Evolutionary conservation across 2,329 filamentous ascomycete species (phyloP), one percentile per base, ranked within the genome.

Genomic region (Hypomyces rosellus): DNA sequence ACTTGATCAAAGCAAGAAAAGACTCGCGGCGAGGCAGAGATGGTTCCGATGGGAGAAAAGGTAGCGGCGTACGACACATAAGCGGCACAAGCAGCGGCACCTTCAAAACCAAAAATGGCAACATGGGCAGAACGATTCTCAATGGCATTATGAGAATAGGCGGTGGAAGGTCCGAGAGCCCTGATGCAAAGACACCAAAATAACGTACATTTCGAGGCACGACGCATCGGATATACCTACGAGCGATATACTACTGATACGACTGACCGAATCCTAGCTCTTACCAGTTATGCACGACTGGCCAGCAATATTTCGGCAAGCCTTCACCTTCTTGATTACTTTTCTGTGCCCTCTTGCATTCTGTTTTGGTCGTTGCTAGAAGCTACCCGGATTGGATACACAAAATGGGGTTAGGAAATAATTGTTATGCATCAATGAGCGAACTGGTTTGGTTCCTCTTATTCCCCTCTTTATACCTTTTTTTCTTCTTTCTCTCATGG

Each of bases 111-210:
- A 69, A 69, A 44, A 70, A 70, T 15, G 68, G 61, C n/a, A 69
- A 69, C 41, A 64, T 70, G 5, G 71, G 71, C 8, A 62, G 71
- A 46, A 71, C 68, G 5, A 67, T 74, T 7, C 58, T 74, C 13
- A 72, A 66, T 40, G 71, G 71, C 39, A 72, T 74, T 55, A 74
- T 74, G 64, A 66, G 69, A 40, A 73, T 73, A 39, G 70, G 70
- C 4, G 65, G 65, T 4, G 65, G 63, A 2, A 61, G 70, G 25
- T 64, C 67, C 20, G 69, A 72, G 48, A 72, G 70, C 37, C 69
- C 70, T 0, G 70, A 72, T n/a, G 57, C 59, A 7, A 71, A 66
- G 49, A 60, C 62, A 37, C 52, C 55, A 15, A 55, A 44, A 47
- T 59, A 52, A 58, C 8, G 20, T 42, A 11, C 6, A 8, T 11